phyloP scores from a whole-genome alignment of 108 stramenopile genomes.

The Skeletonema potamos region DNA sequence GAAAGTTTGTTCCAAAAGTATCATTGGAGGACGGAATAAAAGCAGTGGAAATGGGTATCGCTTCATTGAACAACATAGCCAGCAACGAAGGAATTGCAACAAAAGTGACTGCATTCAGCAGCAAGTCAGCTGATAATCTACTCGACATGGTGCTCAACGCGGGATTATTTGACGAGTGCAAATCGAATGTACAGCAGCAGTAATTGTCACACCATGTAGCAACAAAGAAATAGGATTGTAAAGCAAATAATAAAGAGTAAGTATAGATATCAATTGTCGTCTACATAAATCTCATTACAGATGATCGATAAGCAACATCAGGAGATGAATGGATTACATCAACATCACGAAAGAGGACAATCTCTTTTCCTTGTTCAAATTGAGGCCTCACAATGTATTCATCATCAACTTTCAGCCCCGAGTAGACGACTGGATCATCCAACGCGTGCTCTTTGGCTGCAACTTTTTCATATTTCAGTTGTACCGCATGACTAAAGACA shows the following conservation, averaged over 20 bases:
- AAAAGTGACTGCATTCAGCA: conserved; percentile 12
- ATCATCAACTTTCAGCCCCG: conserved; percentile 49
- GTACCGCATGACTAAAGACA: conserved; percentile 71
- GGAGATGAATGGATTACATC: conserved; percentile 79
- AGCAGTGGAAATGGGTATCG: conserved; percentile 78
- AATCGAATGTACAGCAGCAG: conserved; percentile 12
- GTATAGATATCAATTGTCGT: neutral
- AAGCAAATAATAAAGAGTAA: neutral
- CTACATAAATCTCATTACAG: conserved; percentile 87
- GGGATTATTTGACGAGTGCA: conserved; percentile 12
- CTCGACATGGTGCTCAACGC: conserved; percentile 30
- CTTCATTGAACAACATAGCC: conserved; percentile 41
- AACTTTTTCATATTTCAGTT: conserved; percentile 47
- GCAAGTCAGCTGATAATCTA: conserved; percentile 36
- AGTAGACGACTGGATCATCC: conserved; percentile 67
- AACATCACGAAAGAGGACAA: conserved; percentile 71
- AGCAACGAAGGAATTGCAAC: conserved; percentile 14
- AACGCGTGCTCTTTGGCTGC: conserved; percentile 49
- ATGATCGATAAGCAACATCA: conserved; percentile 70
- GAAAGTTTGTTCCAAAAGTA: conserved; percentile 61
- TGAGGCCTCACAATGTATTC: conserved; percentile 61
- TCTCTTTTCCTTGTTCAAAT: conserved; percentile 56
- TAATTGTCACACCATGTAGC: neutral
- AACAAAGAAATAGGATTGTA: neutral
- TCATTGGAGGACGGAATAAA: conserved; percentile 72